Conservation (phyloP, 1,139 yeast genomes). For the Protomyces macrosporus region DNA sequence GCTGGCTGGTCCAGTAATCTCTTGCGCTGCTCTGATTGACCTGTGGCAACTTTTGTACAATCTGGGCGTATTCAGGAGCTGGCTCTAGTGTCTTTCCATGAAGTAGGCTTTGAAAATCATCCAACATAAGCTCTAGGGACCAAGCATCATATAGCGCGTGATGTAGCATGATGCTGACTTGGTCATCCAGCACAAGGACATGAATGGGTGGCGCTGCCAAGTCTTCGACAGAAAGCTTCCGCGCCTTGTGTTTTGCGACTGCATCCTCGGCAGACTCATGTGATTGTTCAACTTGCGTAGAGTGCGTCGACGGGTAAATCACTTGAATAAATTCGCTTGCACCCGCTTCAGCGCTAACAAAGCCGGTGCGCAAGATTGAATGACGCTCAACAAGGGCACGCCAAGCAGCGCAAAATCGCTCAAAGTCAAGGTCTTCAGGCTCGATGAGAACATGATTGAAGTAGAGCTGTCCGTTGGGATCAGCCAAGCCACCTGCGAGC, state of each 20-base stretch:
- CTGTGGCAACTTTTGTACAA: background rate
- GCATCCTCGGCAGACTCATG: background rate
- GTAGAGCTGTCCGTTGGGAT: constrained; percentile 25
- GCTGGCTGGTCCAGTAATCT: constrained; percentile 27
- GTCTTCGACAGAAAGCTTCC: background rate
- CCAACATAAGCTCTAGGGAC: constrained; percentile 31
- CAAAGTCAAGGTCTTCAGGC: background rate
- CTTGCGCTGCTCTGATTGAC: background rate
- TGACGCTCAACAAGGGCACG: constrained; percentile 25
- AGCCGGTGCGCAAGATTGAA: constrained; percentile 33
- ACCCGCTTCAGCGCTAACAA: constrained; percentile 7
- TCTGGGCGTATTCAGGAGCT: constrained; percentile 20
- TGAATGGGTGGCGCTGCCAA: constrained; percentile 28
- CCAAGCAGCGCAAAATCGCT: constrained; percentile 20
- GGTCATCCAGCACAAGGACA: background rate
- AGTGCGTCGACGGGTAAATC: constrained; percentile 18
- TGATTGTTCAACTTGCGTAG: background rate
- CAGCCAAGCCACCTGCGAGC: constrained; percentile 27
- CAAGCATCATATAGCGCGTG: constrained; percentile 35
- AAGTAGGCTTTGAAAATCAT: constrained; percentile 23
- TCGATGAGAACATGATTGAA: constrained; percentile 26
- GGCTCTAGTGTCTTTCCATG: background rate
- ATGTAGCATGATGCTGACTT: constrained; percentile 28
- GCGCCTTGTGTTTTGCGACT: constrained; percentile 9
- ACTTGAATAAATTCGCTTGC: constrained; percentile 26